phyloP scores from a whole-genome alignment of 163 green algal genomes.

The Scenedesmus sp. region DNA sequence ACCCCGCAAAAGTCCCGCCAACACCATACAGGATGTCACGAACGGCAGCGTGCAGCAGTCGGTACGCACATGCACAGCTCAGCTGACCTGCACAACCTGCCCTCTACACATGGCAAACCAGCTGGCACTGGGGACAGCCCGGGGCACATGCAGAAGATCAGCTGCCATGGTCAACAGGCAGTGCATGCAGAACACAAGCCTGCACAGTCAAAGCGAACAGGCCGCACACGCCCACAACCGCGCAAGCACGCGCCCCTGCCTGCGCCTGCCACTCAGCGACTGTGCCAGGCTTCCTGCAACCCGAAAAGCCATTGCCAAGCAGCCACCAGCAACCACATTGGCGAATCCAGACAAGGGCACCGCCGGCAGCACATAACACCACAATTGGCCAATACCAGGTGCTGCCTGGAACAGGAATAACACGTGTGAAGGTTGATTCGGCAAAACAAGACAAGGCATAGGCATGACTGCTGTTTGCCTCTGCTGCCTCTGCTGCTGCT shows the following conservation, averaged over 20 bases:
- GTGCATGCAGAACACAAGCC: background rate
- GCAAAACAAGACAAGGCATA: background rate
- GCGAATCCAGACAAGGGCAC: background rate
- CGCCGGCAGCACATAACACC: background rate
- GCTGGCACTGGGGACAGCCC: no score
- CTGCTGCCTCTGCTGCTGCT: background rate
- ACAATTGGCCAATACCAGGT: background rate
- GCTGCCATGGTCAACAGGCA: background rate
- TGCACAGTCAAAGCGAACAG: background rate
- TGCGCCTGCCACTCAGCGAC: no score
- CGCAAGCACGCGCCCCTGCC: no score
- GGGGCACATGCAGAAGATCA: background rate
- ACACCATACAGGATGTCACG: background rate
- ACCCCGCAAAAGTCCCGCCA: background rate
- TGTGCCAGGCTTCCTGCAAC: no score
- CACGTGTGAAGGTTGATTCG: background rate
- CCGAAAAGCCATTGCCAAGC: background rate
- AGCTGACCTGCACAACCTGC: background rate
- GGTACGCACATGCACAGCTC: background rate
- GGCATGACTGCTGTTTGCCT: background rate
- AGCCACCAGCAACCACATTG: background rate
- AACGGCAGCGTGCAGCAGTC: background rate
- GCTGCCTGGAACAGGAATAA: background rate
- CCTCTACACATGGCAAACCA: background rate
- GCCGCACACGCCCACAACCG: background rate